Conservation (phyloP, 352 stramenopile genomes). For the Phytophthora podocarpi region DNA sequence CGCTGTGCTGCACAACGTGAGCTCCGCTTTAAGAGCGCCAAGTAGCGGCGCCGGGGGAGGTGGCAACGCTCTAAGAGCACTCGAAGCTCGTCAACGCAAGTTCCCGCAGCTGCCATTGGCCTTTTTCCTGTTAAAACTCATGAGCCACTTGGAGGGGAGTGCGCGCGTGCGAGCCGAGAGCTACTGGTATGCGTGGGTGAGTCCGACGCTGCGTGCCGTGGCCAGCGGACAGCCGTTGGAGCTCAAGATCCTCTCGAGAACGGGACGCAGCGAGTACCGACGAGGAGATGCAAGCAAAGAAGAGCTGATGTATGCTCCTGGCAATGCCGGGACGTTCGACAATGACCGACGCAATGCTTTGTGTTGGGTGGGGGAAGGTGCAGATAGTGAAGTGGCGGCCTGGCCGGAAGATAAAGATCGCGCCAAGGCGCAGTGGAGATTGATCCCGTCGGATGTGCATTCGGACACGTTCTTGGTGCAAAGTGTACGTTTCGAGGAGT, state of each 20-base stretch:
- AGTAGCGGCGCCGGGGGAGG: conserved; percentile 28
- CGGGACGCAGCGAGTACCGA: conserved; percentile 28
- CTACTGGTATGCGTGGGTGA: conserved; percentile 74
- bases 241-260: conserved; percentile 42
- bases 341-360: conserved; percentile 55
- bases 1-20: conserved; percentile 64
- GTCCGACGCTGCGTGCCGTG: conserved; percentile 52
- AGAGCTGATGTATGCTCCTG: conserved; percentile 55
- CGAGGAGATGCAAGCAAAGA: conserved; percentile 34
- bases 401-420: conserved; percentile 45
- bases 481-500: conserved; percentile 61
- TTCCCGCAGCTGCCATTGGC: conserved; percentile 65
- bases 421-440: conserved; percentile 58
- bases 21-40: conserved; percentile 46
- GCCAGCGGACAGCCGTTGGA: conserved; percentile 51
- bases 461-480: conserved; percentile 73
- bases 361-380: conserved; percentile 40
- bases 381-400: conserved; percentile 13
- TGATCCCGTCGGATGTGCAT: conserved; percentile 61
- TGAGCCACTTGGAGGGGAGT: conserved; percentile 66
- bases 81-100: conserved; percentile 43
- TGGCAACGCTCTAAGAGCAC: conserved; percentile 33
- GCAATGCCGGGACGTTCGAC: conserved; percentile 49
- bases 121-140: conserved; percentile 71
- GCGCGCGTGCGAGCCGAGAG: conserved; percentile 57